A percentile compares a stretch with the other conserved stretches of the same genome.
phyloP scores from a whole-genome alignment of 108 stramenopile species.

The Skeletonema potamos region DNA sequence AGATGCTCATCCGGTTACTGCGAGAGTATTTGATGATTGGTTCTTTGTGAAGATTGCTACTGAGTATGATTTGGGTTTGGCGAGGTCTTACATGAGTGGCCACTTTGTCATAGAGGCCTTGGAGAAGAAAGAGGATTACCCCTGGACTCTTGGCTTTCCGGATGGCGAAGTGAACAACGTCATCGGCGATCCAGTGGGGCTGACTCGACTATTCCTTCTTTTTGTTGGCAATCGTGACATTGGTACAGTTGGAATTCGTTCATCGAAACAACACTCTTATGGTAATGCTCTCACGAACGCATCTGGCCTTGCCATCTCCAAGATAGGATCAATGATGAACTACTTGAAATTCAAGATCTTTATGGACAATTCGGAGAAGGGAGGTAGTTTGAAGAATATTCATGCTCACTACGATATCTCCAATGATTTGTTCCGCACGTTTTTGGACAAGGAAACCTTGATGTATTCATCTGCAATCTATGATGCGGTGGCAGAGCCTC shows the following conservation, averaged over 20 bases:
- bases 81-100: conserved; percentile 90
- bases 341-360: conserved; percentile 83
- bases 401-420: conserved; percentile 96
- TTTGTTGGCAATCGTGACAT: conserved; percentile 87
- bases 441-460: conserved; percentile 86
- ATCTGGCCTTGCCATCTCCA: conserved; percentile 75
- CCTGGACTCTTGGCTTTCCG: conserved; percentile 44
- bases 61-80: conserved; percentile 91
- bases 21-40: conserved; percentile 88
- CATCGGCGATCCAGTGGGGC: conserved; percentile 81
- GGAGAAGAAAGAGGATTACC: conserved; percentile 58
- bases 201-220: conserved; percentile 80
- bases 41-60: conserved; percentile 92
- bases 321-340: conserved; percentile 84
- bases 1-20: conserved; percentile 63
- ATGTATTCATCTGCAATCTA: conserved; percentile 95
- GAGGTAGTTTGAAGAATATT: conserved; percentile 86
- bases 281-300: conserved; percentile 71
- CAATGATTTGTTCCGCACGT: conserved; percentile 90
- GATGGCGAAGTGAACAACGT: conserved; percentile 50
- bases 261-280: conserved; percentile 52
- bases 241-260: conserved; percentile 43
- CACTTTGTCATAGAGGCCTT: conserved; percentile 81
- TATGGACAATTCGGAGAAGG: conserved; percentile 93
- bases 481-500: conserved; percentile 64